Conservation (phyloP, 345 rosid genomes). For the Camelina neglecta region DNA sequence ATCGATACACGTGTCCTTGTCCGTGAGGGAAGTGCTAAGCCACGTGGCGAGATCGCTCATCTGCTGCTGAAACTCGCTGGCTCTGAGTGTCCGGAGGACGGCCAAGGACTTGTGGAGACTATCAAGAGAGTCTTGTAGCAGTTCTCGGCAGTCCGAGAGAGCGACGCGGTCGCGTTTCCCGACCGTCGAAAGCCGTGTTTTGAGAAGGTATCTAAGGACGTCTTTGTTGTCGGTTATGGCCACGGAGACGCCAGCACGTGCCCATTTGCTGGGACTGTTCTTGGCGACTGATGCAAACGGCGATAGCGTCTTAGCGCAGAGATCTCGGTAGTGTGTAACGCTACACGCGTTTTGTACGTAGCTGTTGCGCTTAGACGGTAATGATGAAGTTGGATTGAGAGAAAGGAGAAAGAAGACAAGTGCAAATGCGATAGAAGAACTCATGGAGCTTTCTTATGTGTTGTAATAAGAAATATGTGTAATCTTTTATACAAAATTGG, state of each 20-base stretch:
- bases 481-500: background rate
- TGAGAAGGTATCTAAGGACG: constrained; percentile 48
- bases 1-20: constrained; percentile 77
- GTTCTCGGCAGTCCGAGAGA: constrained; percentile 71
- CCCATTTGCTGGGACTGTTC: constrained; percentile 77
- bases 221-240: constrained; percentile 60
- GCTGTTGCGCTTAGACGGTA: constrained; percentile 7
- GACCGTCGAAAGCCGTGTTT: constrained; percentile 31
- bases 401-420: constrained; percentile 45
- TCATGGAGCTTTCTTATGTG: constrained; percentile 19
- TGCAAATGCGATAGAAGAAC: constrained; percentile 16
- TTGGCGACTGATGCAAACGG: constrained; percentile 65
- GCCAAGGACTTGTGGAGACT: constrained; percentile 68
- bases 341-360: constrained; percentile 77
- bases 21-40: constrained; percentile 74
- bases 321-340: constrained; percentile 64
- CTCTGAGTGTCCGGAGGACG: constrained; percentile 56
- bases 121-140: constrained; percentile 58
- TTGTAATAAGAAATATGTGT: constrained; percentile 1
- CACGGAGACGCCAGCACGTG: constrained; percentile 85
- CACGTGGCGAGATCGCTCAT: constrained; percentile 72
- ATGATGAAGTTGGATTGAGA: constrained; percentile 28
- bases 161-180: constrained; percentile 59
- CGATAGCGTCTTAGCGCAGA: constrained; percentile 65
- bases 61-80: constrained; percentile 53